phyloP scores from a whole-genome alignment of 169 alveolate species.

The Plasmodium inui region DNA sequence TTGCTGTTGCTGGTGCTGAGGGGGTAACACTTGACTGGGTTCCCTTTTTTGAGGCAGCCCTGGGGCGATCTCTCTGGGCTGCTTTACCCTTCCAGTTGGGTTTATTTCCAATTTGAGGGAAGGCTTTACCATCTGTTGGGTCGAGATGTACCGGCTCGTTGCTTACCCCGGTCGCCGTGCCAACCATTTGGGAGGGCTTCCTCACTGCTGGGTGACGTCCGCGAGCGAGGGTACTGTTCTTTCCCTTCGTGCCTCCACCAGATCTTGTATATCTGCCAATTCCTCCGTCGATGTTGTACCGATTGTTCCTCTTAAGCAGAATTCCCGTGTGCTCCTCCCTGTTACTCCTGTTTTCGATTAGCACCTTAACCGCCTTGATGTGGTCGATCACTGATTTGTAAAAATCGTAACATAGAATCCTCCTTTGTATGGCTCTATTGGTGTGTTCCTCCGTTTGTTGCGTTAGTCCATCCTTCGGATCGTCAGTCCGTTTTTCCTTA shows the following conservation, averaged over 20 bases:
- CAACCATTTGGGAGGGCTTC: not conserved
- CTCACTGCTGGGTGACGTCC: not conserved
- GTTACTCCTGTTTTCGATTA: slow-evolving; percentile 30
- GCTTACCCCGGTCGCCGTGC: not conserved
- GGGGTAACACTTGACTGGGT: not conserved
- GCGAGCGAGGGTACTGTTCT: not conserved
- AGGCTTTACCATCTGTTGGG: not conserved
- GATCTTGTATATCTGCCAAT: not conserved
- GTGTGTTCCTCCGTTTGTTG: not conserved
- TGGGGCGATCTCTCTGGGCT: not conserved
- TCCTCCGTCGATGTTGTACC: slow-evolving; percentile 34
- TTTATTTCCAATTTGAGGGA: not conserved
- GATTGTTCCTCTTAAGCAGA: slow-evolving; percentile 28
- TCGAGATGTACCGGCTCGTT: not conserved
- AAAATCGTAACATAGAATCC: slow-evolving; percentile 44
- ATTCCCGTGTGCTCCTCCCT: slow-evolving; percentile 65
- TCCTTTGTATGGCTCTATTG: not conserved
- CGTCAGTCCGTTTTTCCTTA: not conserved
- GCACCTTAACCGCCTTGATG: slow-evolving; percentile 12
- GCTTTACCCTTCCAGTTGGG: not conserved
- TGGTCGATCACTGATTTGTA: not conserved
- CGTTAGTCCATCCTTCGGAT: not conserved
- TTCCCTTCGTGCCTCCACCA: not conserved
- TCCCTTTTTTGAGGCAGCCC: not conserved
- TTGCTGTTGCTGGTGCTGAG: not conserved